Evolutionary conservation across 495 filamentous ascomycete genomes (phyloP).

Genomic region (Penicillium macrosclerotiorum): DNA sequence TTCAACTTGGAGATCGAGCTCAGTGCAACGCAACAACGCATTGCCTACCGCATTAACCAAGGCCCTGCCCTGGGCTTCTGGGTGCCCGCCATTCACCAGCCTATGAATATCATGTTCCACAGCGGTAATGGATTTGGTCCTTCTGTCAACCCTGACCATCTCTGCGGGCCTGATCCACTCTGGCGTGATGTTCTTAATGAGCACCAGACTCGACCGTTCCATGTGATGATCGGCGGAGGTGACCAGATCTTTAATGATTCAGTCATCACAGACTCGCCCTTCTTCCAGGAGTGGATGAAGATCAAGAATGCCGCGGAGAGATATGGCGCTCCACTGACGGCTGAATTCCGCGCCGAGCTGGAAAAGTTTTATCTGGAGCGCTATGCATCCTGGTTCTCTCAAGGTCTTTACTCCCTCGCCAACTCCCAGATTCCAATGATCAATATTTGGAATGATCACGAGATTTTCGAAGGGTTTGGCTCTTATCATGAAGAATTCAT

Average conservation of each 20-base stretch:
- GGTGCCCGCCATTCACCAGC: slow-evolving; percentile 81
- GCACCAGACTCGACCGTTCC: slow-evolving; percentile 90
- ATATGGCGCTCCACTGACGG: slow-evolving; percentile 67
- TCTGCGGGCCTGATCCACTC: slow-evolving; percentile 91
- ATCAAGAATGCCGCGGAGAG: slow-evolving; percentile 80
- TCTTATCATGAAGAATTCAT: slow-evolving; percentile 93
- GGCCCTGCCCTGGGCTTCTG: slow-evolving; percentile 90
- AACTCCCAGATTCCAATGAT: slow-evolving; percentile 96
- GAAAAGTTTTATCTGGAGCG: slow-evolving; percentile 83
- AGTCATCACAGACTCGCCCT: slow-evolving; percentile 65
- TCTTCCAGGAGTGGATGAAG: slow-evolving; percentile 79
- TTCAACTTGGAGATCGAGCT: slow-evolving; percentile 95
- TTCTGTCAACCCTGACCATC: slow-evolving; percentile 69
- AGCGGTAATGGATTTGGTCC: slow-evolving; percentile 94
- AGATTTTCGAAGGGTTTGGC: slow-evolving; percentile 95
- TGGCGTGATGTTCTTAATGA: slow-evolving; percentile 95
- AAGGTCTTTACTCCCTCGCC: slow-evolving; percentile 88
- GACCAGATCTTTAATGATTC: slow-evolving; percentile 96
- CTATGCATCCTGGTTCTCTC: slow-evolving; percentile 91
- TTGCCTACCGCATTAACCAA: slow-evolving; percentile 93
- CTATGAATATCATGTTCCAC: slow-evolving; percentile 99
- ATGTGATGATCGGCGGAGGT: slow-evolving; percentile 97
- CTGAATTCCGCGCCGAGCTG: slow-evolving; percentile 78
- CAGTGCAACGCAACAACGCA: slow-evolving; percentile 66
- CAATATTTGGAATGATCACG: slow-evolving; percentile 97